Percentiles rank a stretch among this genome's conserved stretches.
These are phyloP conservation scores for Galerina sulciceps DNA, from an alignment of 768 basidiomycete genomes.

Conservation along the genomic window DNA sequence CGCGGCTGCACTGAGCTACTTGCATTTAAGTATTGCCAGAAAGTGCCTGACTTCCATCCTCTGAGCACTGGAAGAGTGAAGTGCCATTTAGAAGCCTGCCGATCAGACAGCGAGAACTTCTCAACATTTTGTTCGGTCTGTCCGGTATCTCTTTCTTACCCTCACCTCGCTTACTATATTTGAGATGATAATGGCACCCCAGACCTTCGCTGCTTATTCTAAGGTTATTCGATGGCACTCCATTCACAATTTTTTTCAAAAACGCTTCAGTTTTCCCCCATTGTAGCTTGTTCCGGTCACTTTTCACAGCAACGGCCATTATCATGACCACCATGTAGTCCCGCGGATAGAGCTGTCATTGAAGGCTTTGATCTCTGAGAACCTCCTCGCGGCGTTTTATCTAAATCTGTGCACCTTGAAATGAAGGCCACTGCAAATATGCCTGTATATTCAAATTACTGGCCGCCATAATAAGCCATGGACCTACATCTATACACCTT, in stretches of 20 bases:
- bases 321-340: slow-evolving; percentile 8
- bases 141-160: background rate
- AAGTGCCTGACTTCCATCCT: slow-evolving; percentile 22
- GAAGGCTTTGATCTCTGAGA: slow-evolving; percentile 20
- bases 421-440: background rate
- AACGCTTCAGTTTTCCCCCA: too few species aligned
- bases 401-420: slow-evolving; percentile 8
- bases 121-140: background rate
- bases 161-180: too few species aligned
- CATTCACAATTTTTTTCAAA: too few species aligned
- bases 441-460: background rate
- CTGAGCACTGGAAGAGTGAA: slow-evolving; percentile 15
- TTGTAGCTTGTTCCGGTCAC: background rate
- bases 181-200: too few species aligned
- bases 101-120: slow-evolving; percentile 16
- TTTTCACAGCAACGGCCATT: background rate
- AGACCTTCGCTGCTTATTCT: too few species aligned
- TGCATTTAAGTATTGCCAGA: slow-evolving; percentile 13
- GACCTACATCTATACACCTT: slow-evolving; percentile 5
- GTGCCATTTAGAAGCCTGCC: slow-evolving; percentile 21
- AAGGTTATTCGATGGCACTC: too few species aligned
- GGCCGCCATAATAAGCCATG: background rate
- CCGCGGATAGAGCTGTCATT: slow-evolving; percentile 29
- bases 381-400: slow-evolving; percentile 26
- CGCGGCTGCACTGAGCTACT: slow-evolving; percentile 16